These are phyloP conservation scores for Penicillium crystallinum DNA, from an alignment of 495 filamentous ascomycete genomes.

Conservation along the genomic window DNA sequence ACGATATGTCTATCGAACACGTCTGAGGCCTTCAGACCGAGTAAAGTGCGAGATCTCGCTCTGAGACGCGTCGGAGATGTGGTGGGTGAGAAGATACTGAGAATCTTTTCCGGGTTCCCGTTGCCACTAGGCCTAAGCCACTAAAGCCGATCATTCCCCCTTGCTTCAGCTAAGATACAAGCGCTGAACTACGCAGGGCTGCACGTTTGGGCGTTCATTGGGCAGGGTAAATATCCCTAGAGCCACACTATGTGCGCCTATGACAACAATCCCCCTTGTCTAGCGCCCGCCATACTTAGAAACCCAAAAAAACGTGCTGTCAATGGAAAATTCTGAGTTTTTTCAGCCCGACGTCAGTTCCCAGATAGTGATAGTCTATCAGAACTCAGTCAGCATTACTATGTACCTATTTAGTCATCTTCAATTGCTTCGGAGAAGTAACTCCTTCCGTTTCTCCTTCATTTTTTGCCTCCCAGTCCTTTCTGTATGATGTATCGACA, in stretches of 20 bases:
- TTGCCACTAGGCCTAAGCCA: conserved; percentile 1
- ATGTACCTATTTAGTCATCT: too few species aligned
- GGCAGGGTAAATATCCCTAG: neutral
- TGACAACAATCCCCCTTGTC: neutral
- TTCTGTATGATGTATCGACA: too few species aligned
- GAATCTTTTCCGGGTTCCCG: neutral
- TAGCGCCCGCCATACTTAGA: conserved; percentile 1
- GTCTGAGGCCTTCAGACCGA: neutral
- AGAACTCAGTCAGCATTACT: too few species aligned
- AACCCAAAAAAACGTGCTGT: neutral
- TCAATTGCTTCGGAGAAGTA: too few species aligned
- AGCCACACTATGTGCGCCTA: conserved; percentile 2
- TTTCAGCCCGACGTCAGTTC: conserved; percentile 4
- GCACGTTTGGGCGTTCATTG: neutral
- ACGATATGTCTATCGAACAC: too few species aligned
- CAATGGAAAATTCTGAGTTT: conserved; percentile 11
- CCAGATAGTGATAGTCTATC: too few species aligned
- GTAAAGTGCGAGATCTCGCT: neutral
- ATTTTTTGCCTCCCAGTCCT: too few species aligned
- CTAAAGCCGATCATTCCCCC: conserved; percentile 1
- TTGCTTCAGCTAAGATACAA: conserved; percentile 1
- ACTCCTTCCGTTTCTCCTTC: too few species aligned
- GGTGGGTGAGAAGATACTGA: too few species aligned
- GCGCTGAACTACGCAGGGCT: neutral
- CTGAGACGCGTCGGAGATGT: too few species aligned